phyloP scores from a whole-genome alignment of 1,284 basidiomycete genomes.

The Cryptococcus deneoformans region DNA sequence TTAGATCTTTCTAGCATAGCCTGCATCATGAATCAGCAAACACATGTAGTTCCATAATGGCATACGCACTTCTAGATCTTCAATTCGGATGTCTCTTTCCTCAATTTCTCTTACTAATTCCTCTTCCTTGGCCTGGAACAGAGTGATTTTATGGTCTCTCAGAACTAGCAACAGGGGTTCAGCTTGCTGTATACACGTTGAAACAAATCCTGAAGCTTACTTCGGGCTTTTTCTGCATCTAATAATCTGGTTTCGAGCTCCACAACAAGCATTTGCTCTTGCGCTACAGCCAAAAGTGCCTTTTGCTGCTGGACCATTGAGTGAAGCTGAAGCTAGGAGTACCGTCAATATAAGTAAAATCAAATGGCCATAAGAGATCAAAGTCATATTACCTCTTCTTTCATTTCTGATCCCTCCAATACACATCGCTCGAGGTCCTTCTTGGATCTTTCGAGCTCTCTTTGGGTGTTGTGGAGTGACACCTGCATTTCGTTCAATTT shows the following conservation, averaged over 20 bases:
- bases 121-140: conserved; percentile 33
- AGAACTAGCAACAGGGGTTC: conserved; percentile 20
- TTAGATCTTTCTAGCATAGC: conserved; percentile 17
- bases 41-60: neutral
- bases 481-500: conserved; percentile 3
- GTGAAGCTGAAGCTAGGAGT: conserved; percentile 31
- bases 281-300: conserved; percentile 33
- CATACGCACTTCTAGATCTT: conserved; percentile 33
- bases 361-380: neutral
- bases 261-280: conserved; percentile 35
- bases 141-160: conserved; percentile 39
- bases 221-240: conserved; percentile 25
- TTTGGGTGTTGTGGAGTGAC: conserved; percentile 8
- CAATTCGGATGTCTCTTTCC: conserved; percentile 28
- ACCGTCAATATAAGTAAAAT: neutral
- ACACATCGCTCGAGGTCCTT: conserved; percentile 16
- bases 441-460: conserved; percentile 20
- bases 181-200: neutral
- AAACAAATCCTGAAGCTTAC: conserved; percentile 11
- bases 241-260: conserved; percentile 36
- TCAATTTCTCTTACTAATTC: conserved; percentile 26
- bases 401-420: conserved; percentile 28
- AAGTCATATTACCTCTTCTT: conserved; percentile 31
- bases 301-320: conserved; percentile 35
- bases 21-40: conserved; percentile 11